Evolutionary conservation across 345 rosid species (phyloP).

Genomic region (Noccaea bulbosa): DNA sequence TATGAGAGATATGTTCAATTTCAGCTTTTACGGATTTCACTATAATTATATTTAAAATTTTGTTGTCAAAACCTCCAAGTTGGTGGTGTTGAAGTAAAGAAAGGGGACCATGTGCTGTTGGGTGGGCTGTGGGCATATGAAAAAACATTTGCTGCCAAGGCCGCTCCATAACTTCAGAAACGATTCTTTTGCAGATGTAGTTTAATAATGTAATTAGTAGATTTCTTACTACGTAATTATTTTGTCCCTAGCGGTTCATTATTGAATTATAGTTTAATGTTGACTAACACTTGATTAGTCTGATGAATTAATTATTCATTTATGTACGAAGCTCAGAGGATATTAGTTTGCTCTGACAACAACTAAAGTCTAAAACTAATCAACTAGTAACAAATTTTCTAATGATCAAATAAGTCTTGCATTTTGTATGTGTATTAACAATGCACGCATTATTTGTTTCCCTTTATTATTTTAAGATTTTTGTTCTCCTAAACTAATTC

Average conservation of each 20-base stretch:
- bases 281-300: not conserved
- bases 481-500: slow-evolving; percentile 4
- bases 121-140: slow-evolving; percentile 6
- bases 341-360: not conserved
- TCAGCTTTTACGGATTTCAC: no score
- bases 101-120: slow-evolving; percentile 1
- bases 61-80: slow-evolving; percentile 6
- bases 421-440: not conserved
- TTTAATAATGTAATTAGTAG: not conserved
- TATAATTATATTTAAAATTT: no score
- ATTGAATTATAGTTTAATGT: not conserved
- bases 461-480: not conserved
- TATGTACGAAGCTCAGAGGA: not conserved
- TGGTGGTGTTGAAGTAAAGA: slow-evolving; percentile 15
- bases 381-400: not conserved
- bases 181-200: not conserved
- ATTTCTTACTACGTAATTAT: not conserved
- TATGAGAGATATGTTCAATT: no score
- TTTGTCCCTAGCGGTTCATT: slow-evolving; percentile 4
- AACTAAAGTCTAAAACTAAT: not conserved
- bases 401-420: no score
- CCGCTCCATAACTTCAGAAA: not conserved
- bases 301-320: not conserved
- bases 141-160: slow-evolving; percentile 10
- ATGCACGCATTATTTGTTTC: slow-evolving; percentile 4